Base-by-base conservation (phyloP, 2,329 filamentous ascomycete genomes). In the Botryotinia convoluta region DNA sequence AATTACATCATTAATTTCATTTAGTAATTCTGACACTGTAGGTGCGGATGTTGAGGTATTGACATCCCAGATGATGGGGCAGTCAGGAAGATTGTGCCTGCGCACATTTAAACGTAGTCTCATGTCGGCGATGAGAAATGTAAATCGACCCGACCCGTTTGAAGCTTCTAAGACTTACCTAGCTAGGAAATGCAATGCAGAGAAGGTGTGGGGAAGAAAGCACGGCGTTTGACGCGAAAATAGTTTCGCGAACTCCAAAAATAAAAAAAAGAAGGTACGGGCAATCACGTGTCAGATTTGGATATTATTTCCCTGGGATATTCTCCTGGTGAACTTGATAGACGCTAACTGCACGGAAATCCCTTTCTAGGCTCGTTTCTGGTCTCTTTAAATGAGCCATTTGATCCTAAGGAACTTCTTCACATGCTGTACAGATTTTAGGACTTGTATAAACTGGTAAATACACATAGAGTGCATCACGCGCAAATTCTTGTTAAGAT, bases 1-100 rank as follows among this genome's bases (percentile, higher is more conserved):
- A 2, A 98, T 85, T 26, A 92, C 87, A 61, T 93, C 89, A 82
- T 97, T 95, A 77, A 98, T 86, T 74, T 93, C 88, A 76, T 92
- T 89, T 54, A 98, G 85, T 3, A 98, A 87, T 77, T 92, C 89
- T 44, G 92, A 88, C 74, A 97, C 86, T 3, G 93, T 97, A 71
- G 90, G 86, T 48, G 76, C 60, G 18, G 76, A 72, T 39, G 63
- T 90, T 86, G 51, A 65, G 22, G 71, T 83, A 69, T 86, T 82
- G 29, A 92, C 87, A 42, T 88, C 88, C 90, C 93, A 95, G 59
- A 95, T 85, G 72, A 96, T 86, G 76, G 89, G 89, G 72, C 90
- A 88, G 59, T 92, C 87, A 12, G 94, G 93, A 37, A 96, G 86
- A 61, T 87, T 88, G 82, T 95, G 89, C 73, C 94, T 91, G 76